Conservation (phyloP, 2,329 filamentous ascomycete species). For the Penicillium thymicola region DNA sequence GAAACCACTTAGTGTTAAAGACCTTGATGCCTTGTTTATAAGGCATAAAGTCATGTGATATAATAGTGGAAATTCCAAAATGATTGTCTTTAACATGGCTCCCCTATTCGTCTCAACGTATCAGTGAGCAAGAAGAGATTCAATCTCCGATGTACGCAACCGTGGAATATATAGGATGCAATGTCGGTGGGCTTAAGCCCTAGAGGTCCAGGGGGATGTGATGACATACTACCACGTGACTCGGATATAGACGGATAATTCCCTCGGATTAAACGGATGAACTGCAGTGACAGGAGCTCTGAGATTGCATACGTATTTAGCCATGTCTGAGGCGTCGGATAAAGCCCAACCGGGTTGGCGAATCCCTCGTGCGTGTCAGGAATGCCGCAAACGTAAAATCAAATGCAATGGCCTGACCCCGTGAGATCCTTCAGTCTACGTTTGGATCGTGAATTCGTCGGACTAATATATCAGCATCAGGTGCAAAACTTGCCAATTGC, state of each 20-base stretch:
- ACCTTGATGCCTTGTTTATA: not conserved
- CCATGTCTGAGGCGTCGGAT: constrained; percentile 27
- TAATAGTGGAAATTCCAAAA: not conserved
- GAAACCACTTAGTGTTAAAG: too few relatives aligned
- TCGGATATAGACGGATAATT: constrained; percentile 21
- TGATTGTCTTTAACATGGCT: not conserved
- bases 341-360: constrained; percentile 26
- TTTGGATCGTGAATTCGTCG: not conserved
- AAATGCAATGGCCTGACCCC: constrained; percentile 41
- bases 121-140: not conserved
- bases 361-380: constrained; percentile 41
- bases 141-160: not conserved
- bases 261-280: constrained; percentile 12
- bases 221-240: constrained; percentile 11
- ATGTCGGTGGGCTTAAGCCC: not conserved
- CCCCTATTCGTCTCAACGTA: too few relatives aligned
- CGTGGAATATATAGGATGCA: not conserved
- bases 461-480: constrained; percentile 7
- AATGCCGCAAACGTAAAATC: constrained; percentile 43
- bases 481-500: constrained; percentile 38
- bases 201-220: not conserved
- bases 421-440: constrained; percentile 17
- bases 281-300: not conserved
- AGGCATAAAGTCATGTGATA: not conserved
- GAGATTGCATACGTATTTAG: not conserved